A percentile compares a stretch with the other conserved stretches of the same genome.
These are phyloP conservation scores for Starmera caribaea DNA, from an alignment of 805 yeast genomes.

Conservation along the genomic window DNA sequence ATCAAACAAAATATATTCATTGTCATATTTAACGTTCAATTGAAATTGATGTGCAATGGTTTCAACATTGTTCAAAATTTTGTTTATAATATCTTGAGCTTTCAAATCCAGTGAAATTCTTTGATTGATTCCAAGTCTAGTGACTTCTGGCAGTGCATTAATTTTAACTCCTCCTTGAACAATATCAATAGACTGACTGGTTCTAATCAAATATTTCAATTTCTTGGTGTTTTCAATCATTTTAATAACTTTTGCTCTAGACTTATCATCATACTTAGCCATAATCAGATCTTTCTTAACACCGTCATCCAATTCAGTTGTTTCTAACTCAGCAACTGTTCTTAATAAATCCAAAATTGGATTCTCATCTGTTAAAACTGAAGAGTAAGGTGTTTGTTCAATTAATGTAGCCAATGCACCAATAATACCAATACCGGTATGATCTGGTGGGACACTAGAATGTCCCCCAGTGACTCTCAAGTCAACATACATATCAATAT, in stretches of 20 bases:
- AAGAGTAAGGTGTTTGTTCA: conserved; percentile 40
- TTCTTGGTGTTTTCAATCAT: conserved; percentile 6
- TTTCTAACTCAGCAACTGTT: not conserved
- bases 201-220: conserved; percentile 19
- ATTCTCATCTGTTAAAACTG: conserved; percentile 37
- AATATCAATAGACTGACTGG: conserved; percentile 54
- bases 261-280: conserved; percentile 24
- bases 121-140: conserved; percentile 43
- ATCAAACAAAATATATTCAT: conserved; percentile 13
- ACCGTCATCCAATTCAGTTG: conserved; percentile 6
- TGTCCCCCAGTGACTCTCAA: conserved; percentile 27
- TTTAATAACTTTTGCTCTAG: conserved; percentile 25
- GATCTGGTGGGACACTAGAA: too few species aligned
- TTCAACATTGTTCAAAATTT: conserved; percentile 40
- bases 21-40: not conserved
- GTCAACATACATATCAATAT: conserved; percentile 37
- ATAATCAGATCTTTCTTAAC: conserved; percentile 18
- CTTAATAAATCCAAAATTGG: conserved; percentile 26
- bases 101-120: conserved; percentile 43
- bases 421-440: conserved; percentile 45
- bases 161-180: conserved; percentile 53
- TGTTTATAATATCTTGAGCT: conserved; percentile 48
- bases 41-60: conserved; percentile 30
- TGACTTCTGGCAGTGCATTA: conserved; percentile 61
- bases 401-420: conserved; percentile 45